Conservation (phyloP, 192 early-diverging fungal species). For the Umbelopsis ramanniana region DNA sequence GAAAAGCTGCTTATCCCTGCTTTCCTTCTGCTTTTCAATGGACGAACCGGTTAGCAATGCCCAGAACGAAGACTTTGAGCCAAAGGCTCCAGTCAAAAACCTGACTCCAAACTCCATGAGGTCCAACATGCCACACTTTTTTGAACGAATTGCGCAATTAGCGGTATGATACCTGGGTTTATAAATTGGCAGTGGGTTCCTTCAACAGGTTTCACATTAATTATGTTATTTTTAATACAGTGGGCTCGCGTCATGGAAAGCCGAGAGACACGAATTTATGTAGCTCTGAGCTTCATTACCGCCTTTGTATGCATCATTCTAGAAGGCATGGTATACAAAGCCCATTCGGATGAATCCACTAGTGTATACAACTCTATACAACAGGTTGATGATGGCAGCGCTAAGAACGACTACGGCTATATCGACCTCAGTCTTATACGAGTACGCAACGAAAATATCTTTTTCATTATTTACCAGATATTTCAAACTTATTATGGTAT, state of each 20-base stretch:
- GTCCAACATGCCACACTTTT: neutral
- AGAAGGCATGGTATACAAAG: slow-evolving; percentile 8
- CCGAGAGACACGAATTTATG: slow-evolving; percentile 19
- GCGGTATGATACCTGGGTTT: neutral
- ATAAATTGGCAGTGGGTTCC: neutral
- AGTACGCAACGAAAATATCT: slow-evolving; percentile 29
- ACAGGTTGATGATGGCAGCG: neutral
- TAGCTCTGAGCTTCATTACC: slow-evolving; percentile 4
- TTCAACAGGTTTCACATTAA: slow-evolving; percentile 10
- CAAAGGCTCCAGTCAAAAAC: slow-evolving; percentile 7
- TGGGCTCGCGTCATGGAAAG: slow-evolving; percentile 25
- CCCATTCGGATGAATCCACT: slow-evolving; percentile 3
- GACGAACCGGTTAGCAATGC: neutral
- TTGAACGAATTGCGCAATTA: slow-evolving; percentile 15
- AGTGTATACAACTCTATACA: neutral
- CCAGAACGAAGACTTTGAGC: neutral
- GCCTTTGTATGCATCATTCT: slow-evolving; percentile 25
- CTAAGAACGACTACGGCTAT: neutral
- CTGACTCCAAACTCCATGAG: neutral
- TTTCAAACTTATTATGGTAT: slow-evolving; percentile 27
- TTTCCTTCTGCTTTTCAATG: neutral
- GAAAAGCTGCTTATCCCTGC: neutral
- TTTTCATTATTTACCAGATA: slow-evolving; percentile 24
- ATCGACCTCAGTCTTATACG: neutral
- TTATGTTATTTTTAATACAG: slow-evolving; percentile 3